phyloP scores from a whole-genome alignment of 2,329 filamentous ascomycete species.

The Chaetomium sp. region DNA sequence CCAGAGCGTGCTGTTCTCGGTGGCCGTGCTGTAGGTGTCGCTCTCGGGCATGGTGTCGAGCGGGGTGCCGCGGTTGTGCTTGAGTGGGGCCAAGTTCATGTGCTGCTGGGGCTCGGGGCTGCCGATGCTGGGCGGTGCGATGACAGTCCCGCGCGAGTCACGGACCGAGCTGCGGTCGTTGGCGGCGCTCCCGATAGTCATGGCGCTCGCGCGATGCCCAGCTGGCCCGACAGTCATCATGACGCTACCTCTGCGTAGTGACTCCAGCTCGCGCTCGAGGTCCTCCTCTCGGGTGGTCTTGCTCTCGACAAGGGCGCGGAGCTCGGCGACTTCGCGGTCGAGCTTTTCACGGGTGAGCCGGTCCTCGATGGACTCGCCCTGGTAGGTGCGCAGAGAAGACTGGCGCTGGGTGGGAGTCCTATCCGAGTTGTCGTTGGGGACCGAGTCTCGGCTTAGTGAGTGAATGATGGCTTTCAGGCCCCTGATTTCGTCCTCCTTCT shows the following conservation, averaged over 20 bases:
- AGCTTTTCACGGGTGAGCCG: constrained; percentile 67
- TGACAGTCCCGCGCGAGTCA: constrained; percentile 67
- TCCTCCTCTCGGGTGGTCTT: constrained; percentile 80
- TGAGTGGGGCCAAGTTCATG: constrained; percentile 39
- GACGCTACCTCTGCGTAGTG: constrained; percentile 54
- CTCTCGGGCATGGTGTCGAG: constrained; percentile 72
- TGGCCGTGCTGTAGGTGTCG: constrained; percentile 68
- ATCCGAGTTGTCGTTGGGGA: constrained; percentile 46
- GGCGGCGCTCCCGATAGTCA: constrained; percentile 50
- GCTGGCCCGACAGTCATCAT: constrained; percentile 32
- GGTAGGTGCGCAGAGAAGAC: constrained; percentile 47
- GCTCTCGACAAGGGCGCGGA: constrained; percentile 71
- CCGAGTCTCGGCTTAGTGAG: constrained; percentile 79
- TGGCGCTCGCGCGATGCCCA: constrained; percentile 54
- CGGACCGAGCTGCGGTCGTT: constrained; percentile 59
- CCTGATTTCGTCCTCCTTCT: constrained; percentile 95
- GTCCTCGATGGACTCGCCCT: constrained; percentile 57
- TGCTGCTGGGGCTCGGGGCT: constrained; percentile 49
- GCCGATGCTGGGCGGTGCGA: constrained; percentile 53
- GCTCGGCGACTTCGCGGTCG: constrained; percentile 77
- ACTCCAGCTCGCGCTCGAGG: constrained; percentile 78
- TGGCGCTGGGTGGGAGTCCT: constrained; percentile 41
- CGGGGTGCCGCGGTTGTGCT: constrained; percentile 51
- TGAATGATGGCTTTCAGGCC: constrained; percentile 98
- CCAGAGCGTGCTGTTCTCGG: constrained; percentile 76